These are phyloP conservation scores for Aurinia saxatilis DNA, from an alignment of 345 rosid species.

Conservation along the genomic window DNA sequence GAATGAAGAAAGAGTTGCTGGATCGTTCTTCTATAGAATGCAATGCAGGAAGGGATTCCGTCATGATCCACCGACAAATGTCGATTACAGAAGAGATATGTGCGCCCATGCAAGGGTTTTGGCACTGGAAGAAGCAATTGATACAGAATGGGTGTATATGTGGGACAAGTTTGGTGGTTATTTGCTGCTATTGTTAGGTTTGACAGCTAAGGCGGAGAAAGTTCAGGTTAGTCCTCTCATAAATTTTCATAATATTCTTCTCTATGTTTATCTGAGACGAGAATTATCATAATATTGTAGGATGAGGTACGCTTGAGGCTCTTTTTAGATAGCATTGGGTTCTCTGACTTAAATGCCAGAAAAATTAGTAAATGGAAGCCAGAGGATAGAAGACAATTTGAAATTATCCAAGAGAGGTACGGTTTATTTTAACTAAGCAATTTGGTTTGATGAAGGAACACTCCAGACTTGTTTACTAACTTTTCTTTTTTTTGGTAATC, in stretches of 20 bases:
- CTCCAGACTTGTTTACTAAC: background rate
- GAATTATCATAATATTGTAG: slow-evolving; percentile 31
- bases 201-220: slow-evolving; percentile 94
- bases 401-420: slow-evolving; percentile 98
- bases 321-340: slow-evolving; percentile 98
- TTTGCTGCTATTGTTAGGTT: slow-evolving; percentile 87
- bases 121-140: slow-evolving; percentile 98
- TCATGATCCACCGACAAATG: slow-evolving; percentile 50
- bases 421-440: slow-evolving; percentile 2
- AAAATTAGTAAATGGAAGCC: slow-evolving; percentile 99
- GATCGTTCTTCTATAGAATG: slow-evolving; percentile 67
- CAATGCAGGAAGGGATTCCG: slow-evolving; percentile 48
- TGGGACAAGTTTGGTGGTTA: slow-evolving; percentile 99
- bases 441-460: slow-evolving; percentile 5
- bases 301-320: slow-evolving; percentile 98
- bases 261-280: slow-evolving; percentile 7
- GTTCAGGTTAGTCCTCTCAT: slow-evolving; percentile 64
- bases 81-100: slow-evolving; percentile 92
- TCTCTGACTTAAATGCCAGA: slow-evolving; percentile 92
- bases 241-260: slow-evolving; percentile 4
- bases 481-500: slow-evolving; percentile 1
- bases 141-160: slow-evolving; percentile 99
- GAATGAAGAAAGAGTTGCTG: slow-evolving; percentile 85
- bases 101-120: slow-evolving; percentile 97
- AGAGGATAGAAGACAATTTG: slow-evolving; percentile 95